These are phyloP conservation scores for Agaricus subrufescens DNA, from an alignment of 768 basidiomycete genomes.

Conservation along the genomic window DNA sequence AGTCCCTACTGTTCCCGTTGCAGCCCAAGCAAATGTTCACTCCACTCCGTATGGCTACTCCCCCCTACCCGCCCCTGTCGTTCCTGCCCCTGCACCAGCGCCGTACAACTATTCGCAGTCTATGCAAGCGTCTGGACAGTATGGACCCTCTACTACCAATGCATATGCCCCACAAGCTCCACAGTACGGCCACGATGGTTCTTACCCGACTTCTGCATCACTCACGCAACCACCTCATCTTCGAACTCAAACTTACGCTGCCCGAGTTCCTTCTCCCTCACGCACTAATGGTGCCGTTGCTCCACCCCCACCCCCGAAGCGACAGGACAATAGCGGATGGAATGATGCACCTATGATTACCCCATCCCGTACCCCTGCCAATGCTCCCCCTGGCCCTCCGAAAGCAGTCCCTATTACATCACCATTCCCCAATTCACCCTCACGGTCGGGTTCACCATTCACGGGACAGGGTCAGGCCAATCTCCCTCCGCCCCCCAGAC, in stretches of 20 bases:
- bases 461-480: constrained; percentile 37
- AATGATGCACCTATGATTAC: constrained; percentile 75
- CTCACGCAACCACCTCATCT: constrained; percentile 27
- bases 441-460: constrained; percentile 43
- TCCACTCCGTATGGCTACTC: constrained; percentile 6
- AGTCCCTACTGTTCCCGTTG: constrained; percentile 15
- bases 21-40: background rate
- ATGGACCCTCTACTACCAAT: constrained; percentile 8
- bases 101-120: constrained; percentile 19
- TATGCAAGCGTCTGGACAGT: constrained; percentile 14
- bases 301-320: constrained; percentile 48
- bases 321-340: constrained; percentile 81
- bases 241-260: constrained; percentile 28
- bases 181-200: constrained; percentile 5
- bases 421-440: constrained; percentile 77
- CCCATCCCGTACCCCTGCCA: constrained; percentile 48
- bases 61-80: background rate
- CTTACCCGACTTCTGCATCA: background rate
- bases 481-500: constrained; percentile 61
- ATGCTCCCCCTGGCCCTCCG: constrained; percentile 35
- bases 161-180: constrained; percentile 16
- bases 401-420: constrained; percentile 77
- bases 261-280: constrained; percentile 43
- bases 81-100: background rate
- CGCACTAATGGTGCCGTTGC: constrained; percentile 25